These are phyloP conservation scores for Malus fusca DNA, from an alignment of 306 rosid species.

Conservation along the genomic window DNA sequence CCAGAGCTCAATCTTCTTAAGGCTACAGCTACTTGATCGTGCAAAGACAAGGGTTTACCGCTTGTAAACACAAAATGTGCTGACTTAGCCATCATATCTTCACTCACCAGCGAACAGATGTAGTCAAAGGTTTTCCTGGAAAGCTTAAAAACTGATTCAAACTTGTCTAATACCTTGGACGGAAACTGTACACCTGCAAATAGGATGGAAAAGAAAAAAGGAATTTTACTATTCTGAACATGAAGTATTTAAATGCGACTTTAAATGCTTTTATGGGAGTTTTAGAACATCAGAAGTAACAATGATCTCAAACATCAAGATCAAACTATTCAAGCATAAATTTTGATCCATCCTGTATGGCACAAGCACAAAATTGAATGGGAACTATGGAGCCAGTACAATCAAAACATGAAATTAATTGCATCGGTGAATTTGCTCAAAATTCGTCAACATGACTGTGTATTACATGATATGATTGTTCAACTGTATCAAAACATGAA, in stretches of 20 bases:
- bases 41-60: constrained; percentile 49
- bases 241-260: constrained; percentile 1
- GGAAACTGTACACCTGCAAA: constrained; percentile 52
- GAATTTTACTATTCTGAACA: constrained; percentile 1
- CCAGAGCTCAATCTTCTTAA: constrained; percentile 83
- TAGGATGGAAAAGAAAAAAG: constrained; percentile 1
- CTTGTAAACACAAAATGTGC: constrained; percentile 47
- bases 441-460: neutral
- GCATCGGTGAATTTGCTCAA: too few species aligned
- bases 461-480: neutral
- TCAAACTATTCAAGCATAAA: neutral
- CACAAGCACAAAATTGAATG: neutral
- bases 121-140: constrained; percentile 66
- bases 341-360: neutral
- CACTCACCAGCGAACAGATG: constrained; percentile 80
- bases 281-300: neutral
- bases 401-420: neutral
- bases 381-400: neutral
- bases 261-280: constrained; percentile 1
- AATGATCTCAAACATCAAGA: neutral
- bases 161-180: constrained; percentile 35
- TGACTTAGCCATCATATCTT: constrained; percentile 59
- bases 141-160: constrained; percentile 50
- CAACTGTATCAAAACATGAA: neutral
- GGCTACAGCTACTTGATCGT: constrained; percentile 79